Evolutionary conservation across 495 filamentous ascomycete genomes (phyloP), one percentile per base, ranked within the genome.

Genomic region (Cetradonia linearis): DNA sequence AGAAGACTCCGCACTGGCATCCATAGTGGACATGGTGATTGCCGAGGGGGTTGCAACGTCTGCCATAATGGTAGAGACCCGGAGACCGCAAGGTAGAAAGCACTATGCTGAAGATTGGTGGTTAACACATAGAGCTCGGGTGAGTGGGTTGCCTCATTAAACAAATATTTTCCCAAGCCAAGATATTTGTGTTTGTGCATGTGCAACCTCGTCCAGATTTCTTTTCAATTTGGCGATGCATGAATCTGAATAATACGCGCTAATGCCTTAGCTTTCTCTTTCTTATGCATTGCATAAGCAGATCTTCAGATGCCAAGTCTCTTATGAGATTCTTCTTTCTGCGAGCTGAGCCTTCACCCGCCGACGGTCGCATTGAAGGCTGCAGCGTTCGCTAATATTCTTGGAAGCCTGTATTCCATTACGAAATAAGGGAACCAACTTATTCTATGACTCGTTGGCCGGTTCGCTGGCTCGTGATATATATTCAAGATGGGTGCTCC

Each of bases 41-140:
- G 62, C 64, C 23, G 64, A 66, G 44, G 62, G 64, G 11, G 66
- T 68, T 33, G 63, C 58, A n/a, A 66, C 46, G 48, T 68, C 66
- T 55, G 66, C 66, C 66, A 68, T 68, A 2, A 30, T 61, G 53
- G 47, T 28, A 31, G 38, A 36, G 6, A 46, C 5, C 20, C 16
- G 27, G 27, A 37, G 27, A 59, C n/a, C 7, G 57, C 25, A 16
- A 38, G 37, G 42, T n/a, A 14, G 31, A 47, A 48, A 38, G 31
- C 57, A 46, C 42, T 13, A 13, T 46, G 10, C 20, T 8, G 11
- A 36, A 37, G 34, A 14, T n/a, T 38, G 36, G 6, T 7, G 55
- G 14, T 42, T 53, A 59, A 28, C 40, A 34, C 57, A 59, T 59
- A 23, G 20, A 30, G 25, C 20, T 20, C 14, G 20, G 14, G 0